These are phyloP conservation scores for Salix dunnii DNA, from an alignment of 345 rosid genomes.

Conservation along the genomic window DNA sequence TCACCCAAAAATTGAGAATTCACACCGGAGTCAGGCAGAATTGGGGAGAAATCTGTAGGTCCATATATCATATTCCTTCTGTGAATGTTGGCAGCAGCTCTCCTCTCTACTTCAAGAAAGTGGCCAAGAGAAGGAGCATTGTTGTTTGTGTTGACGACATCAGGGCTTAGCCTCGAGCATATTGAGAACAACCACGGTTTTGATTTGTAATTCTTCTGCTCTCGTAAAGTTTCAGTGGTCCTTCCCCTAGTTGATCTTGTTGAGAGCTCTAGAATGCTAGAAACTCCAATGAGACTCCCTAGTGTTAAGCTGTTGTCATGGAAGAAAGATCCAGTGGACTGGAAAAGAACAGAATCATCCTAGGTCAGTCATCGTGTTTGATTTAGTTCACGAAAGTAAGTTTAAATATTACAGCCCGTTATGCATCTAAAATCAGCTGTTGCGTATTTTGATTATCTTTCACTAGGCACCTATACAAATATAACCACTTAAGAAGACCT, in stretches of 20 bases:
- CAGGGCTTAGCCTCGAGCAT: constrained; percentile 68
- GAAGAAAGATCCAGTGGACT: constrained; percentile 82
- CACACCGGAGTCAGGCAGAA: constrained; percentile 13
- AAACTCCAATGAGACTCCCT: constrained; percentile 73
- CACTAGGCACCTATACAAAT: no score
- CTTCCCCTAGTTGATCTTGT: constrained; percentile 55
- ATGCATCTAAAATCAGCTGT: no score
- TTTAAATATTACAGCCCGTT: no score
- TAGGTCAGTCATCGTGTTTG: no score
- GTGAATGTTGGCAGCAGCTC: constrained; percentile 27
- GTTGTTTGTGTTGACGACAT: constrained; percentile 44
- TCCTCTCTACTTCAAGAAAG: constrained; percentile 68
- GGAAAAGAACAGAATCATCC: constrained; percentile 13
- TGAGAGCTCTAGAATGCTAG: constrained; percentile 58
- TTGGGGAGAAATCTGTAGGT: constrained; percentile 29
- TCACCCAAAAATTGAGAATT: constrained; percentile 24
- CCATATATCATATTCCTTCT: constrained; percentile 30
- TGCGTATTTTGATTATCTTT: no score
- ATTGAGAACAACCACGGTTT: constrained; percentile 69
- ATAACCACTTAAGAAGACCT: no score
- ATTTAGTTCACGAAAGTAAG: no score
- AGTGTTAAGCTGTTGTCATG: constrained; percentile 67
- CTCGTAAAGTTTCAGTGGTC: constrained; percentile 33
- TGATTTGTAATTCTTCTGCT: constrained; percentile 43
- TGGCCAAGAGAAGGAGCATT: constrained; percentile 61